phyloP scores from a whole-genome alignment of 2,329 filamentous ascomycete genomes.

The Westerdykella sp. region DNA sequence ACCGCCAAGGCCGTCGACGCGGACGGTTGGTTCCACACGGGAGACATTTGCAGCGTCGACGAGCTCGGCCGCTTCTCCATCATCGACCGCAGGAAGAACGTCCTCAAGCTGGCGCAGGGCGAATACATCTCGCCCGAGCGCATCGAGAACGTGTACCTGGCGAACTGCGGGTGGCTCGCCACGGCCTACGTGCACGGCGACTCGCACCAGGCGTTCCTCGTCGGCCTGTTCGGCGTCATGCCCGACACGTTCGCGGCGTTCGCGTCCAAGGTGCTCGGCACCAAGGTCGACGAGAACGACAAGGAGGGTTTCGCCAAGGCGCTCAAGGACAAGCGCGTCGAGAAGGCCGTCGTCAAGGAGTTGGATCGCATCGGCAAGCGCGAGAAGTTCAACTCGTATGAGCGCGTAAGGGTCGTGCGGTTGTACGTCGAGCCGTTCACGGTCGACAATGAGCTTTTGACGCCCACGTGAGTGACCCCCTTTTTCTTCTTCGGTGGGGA shows the following conservation, averaged over 20 bases:
- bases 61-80: slow-evolving; percentile 81
- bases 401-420: slow-evolving; percentile 68
- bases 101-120: slow-evolving; percentile 95
- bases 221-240: slow-evolving; percentile 83
- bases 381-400: slow-evolving; percentile 87
- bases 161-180: slow-evolving; percentile 68
- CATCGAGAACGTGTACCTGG: slow-evolving; percentile 90
- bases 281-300: slow-evolving; percentile 59
- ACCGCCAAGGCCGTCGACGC: slow-evolving; percentile 73
- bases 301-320: slow-evolving; percentile 60
- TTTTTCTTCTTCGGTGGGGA: not conserved
- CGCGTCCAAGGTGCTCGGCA: slow-evolving; percentile 68
- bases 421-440: slow-evolving; percentile 85
- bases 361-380: slow-evolving; percentile 72
- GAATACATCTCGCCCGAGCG: slow-evolving; percentile 98
- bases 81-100: slow-evolving; percentile 96
- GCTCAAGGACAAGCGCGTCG: slow-evolving; percentile 62
- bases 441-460: slow-evolving; percentile 85
- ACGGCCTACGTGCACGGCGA: slow-evolving; percentile 91
- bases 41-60: slow-evolving; percentile 84
- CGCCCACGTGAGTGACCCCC: slow-evolving; percentile 65
- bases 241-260: slow-evolving; percentile 77
- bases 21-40: slow-evolving; percentile 96
- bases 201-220: slow-evolving; percentile 69
- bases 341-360: slow-evolving; percentile 68